phyloP scores from a whole-genome alignment of 805 yeast species.

The Candida incommunis region DNA sequence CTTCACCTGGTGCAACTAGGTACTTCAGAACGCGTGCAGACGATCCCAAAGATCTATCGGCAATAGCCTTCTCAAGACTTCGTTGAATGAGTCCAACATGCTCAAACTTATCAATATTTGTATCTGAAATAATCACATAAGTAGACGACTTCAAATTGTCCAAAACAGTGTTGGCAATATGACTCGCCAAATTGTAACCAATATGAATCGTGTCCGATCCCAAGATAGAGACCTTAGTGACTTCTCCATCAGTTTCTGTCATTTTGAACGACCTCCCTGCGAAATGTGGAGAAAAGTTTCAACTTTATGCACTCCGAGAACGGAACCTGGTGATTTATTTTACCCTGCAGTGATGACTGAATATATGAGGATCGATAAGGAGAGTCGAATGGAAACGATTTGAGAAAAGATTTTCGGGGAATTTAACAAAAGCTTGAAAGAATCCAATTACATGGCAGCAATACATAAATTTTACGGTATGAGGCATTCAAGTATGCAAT shows the following conservation, averaged over 20 bases:
- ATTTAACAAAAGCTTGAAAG: no score
- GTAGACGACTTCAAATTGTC: constrained; percentile 64
- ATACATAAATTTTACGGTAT: no score
- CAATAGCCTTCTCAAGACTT: constrained; percentile 31
- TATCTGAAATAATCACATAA: constrained; percentile 80
- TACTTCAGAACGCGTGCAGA: constrained; percentile 47
- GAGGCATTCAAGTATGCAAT: no score
- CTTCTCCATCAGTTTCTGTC: constrained; percentile 2
- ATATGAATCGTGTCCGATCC: constrained; percentile 79
- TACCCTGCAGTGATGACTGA: constrained; percentile 2
- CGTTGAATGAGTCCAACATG: constrained; percentile 35
- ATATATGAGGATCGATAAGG: not conserved
- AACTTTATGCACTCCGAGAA: not conserved
- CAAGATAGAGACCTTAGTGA: constrained; percentile 51
- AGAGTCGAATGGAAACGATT: no score
- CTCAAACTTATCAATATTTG: constrained; percentile 39
- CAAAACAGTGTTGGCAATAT: constrained; percentile 57
- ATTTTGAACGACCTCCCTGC: not conserved
- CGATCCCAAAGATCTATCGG: constrained; percentile 22
- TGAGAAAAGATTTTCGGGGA: no score
- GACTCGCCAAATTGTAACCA: constrained; percentile 67
- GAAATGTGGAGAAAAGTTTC: not conserved
- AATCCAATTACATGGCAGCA: no score
- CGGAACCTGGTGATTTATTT: constrained; percentile 1
- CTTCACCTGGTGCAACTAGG: constrained; percentile 83